A percentile compares a stretch with the other conserved stretches of the same genome.
These are phyloP conservation scores for Fusarium nygamai DNA, from an alignment of 2,329 filamentous ascomycete species.

Conservation along the genomic window DNA sequence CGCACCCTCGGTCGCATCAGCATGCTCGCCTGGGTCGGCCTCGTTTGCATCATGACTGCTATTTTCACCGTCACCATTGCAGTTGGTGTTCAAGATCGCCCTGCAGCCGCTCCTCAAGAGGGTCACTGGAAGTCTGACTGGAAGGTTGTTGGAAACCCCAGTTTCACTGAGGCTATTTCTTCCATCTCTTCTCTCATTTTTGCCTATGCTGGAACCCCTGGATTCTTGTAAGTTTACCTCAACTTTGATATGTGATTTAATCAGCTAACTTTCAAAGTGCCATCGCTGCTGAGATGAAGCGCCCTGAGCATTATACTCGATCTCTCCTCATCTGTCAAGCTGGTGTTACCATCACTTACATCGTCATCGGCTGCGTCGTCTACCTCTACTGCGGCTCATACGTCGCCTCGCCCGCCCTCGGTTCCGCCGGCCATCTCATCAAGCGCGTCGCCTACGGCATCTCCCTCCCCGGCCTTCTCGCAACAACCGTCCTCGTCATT, in stretches of 20 bases:
- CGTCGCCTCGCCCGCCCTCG: slow-evolving; percentile 58
- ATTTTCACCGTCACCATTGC: slow-evolving; percentile 39
- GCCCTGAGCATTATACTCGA: slow-evolving; percentile 43
- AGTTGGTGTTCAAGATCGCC: slow-evolving; percentile 34
- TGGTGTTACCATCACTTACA: slow-evolving; percentile 47
- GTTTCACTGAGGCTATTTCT: slow-evolving; percentile 46
- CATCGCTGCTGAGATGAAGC: slow-evolving; percentile 47
- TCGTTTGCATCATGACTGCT: slow-evolving; percentile 34
- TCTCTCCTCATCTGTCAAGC: slow-evolving; percentile 40
- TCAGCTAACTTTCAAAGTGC: background rate
- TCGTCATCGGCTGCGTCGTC: slow-evolving; percentile 51
- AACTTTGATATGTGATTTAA: background rate
- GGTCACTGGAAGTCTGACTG: slow-evolving; percentile 46
- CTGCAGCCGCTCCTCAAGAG: slow-evolving; percentile 21
- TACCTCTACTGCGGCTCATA: slow-evolving; percentile 59
- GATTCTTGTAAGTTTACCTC: slow-evolving; percentile 39
- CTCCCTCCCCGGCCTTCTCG: slow-evolving; percentile 45
- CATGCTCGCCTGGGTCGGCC: slow-evolving; percentile 47
- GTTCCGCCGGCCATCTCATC: slow-evolving; percentile 53
- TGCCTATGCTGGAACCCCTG: slow-evolving; percentile 50
- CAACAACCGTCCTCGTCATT: slow-evolving; percentile 41
- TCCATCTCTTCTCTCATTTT: slow-evolving; percentile 50
- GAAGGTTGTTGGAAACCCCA: slow-evolving; percentile 44
- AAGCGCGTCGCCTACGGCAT: slow-evolving; percentile 58
- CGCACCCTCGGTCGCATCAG: slow-evolving; percentile 47